Percentiles rank a stretch among this genome's conserved stretches.
These are phyloP conservation scores for Wickerhamomyces queroliae DNA, from an alignment of 805 yeast species.

Conservation along the genomic window DNA sequence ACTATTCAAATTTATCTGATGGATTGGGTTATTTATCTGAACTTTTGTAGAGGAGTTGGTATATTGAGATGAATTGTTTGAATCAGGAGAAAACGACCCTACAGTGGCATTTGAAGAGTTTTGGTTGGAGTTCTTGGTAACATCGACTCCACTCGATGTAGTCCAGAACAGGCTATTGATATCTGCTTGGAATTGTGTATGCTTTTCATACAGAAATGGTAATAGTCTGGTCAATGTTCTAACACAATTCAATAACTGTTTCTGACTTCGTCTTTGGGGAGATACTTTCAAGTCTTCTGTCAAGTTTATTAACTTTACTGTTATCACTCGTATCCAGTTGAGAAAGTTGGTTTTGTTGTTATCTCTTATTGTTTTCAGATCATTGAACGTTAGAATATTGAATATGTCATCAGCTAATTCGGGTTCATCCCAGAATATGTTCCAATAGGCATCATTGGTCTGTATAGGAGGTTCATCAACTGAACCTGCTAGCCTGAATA, in stretches of 20 bases:
- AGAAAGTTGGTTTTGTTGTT: slow-evolving; percentile 53
- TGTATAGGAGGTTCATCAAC: neutral
- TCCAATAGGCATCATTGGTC: slow-evolving; percentile 35
- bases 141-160: slow-evolving; percentile 7
- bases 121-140: neutral
- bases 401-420: slow-evolving; percentile 50
- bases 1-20: neutral
- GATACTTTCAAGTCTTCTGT: slow-evolving; percentile 18
- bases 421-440: slow-evolving; percentile 42
- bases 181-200: slow-evolving; percentile 25
- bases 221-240: slow-evolving; percentile 58
- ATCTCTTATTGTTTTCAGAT: slow-evolving; percentile 54
- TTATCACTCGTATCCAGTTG: slow-evolving; percentile 38
- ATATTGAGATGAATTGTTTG: slow-evolving; percentile 9
- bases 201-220: slow-evolving; percentile 63
- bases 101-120: slow-evolving; percentile 14
- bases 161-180: slow-evolving; percentile 41
- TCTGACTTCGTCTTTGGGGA: slow-evolving; percentile 17
- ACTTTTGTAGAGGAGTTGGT: slow-evolving; percentile 12
- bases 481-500: slow-evolving; percentile 49
- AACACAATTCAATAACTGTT: slow-evolving; percentile 51
- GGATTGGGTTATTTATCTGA: neutral
- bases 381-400: slow-evolving; percentile 48
- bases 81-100: slow-evolving; percentile 23
- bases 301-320: slow-evolving; percentile 24